phyloP scores from a whole-genome alignment of 805 yeast genomes.

The Sugiyamaella boreocaroliniensis region DNA sequence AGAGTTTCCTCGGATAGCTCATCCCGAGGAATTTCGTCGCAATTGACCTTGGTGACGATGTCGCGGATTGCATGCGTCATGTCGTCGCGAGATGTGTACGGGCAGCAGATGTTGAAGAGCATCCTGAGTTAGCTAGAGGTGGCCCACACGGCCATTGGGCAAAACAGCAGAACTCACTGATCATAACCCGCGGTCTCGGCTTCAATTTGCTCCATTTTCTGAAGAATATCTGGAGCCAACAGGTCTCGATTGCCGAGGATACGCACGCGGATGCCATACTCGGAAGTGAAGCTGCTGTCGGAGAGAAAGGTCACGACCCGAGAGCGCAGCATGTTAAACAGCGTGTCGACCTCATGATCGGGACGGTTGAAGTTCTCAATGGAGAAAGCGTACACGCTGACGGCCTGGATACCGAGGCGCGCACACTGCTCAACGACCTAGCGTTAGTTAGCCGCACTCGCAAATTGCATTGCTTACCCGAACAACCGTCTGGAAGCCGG shows the following conservation, averaged over 20 bases:
- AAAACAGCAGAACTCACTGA: slow-evolving; percentile 1
- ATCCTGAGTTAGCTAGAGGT: slow-evolving; percentile 10
- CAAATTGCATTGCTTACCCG: slow-evolving; percentile 8
- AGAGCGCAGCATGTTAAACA: slow-evolving; percentile 38
- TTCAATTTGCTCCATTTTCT: slow-evolving; percentile 58
- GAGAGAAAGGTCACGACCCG: slow-evolving; percentile 24
- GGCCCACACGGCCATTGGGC: no score
- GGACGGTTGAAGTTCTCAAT: slow-evolving; percentile 91
- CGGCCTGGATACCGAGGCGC: slow-evolving; percentile 70
- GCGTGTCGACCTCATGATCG: slow-evolving; percentile 73
- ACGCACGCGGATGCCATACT: slow-evolving; percentile 34
- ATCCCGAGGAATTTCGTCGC: slow-evolving; percentile 17
- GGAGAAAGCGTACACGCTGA: slow-evolving; percentile 90
- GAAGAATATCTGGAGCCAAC: slow-evolving; percentile 63
- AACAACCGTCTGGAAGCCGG: slow-evolving; percentile 76
- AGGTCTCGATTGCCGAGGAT: slow-evolving; percentile 68
- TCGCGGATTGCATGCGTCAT: slow-evolving; percentile 58
- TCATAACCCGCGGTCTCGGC: slow-evolving; percentile 51
- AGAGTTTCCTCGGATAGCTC: slow-evolving; percentile 46
- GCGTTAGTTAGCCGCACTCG: slow-evolving; percentile 7
- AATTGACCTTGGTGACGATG: slow-evolving; percentile 34
- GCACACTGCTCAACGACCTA: slow-evolving; percentile 64
- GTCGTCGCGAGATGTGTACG: slow-evolving; percentile 90
- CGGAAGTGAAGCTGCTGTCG: slow-evolving; percentile 10
- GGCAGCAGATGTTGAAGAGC: slow-evolving; percentile 57